These are phyloP conservation scores for Yamadazyma membranifaciens DNA, from an alignment of 1,139 yeast species.

Conservation along the genomic window DNA sequence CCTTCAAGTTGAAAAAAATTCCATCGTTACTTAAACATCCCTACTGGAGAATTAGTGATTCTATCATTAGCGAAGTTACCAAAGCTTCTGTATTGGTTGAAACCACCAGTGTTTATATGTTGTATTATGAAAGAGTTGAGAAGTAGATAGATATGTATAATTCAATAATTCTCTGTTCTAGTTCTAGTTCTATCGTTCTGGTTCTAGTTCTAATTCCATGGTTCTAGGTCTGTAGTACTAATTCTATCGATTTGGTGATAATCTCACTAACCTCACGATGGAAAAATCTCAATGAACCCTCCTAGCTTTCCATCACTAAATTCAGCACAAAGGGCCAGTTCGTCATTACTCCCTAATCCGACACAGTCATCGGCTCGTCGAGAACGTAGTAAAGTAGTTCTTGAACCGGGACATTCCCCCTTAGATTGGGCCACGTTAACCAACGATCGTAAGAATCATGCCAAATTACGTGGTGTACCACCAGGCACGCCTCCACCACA, in stretches of 20 bases:
- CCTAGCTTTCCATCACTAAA: conserved; percentile 36
- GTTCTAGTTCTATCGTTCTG: no score
- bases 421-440: conserved; percentile 79
- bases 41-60: conserved; percentile 87
- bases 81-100: conserved; percentile 62
- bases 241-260: not conserved
- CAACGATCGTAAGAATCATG: conserved; percentile 21
- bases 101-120: conserved; percentile 73
- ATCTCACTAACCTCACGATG: not conserved
- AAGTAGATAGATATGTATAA: not conserved
- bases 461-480: conserved; percentile 39
- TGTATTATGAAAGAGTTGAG: conserved; percentile 68
- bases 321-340: conserved; percentile 39
- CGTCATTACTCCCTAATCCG: conserved; percentile 5
- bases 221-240: no score
- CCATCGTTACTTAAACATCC: conserved; percentile 58
- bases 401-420: conserved; percentile 82
- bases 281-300: not conserved
- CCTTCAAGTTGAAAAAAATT: conserved; percentile 48
- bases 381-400: conserved; percentile 48
- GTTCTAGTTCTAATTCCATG: no score
- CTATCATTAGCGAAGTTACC: conserved; percentile 63
- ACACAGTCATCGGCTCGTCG: conserved; percentile 12
- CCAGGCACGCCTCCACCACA: conserved; percentile 43
- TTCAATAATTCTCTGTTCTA: conserved; percentile 3